A percentile compares a stretch with the other conserved stretches of the same genome.
Evolutionary conservation across 208 protist genomes (phyloP).

Genomic region (Leishmania gerbilli): DNA sequence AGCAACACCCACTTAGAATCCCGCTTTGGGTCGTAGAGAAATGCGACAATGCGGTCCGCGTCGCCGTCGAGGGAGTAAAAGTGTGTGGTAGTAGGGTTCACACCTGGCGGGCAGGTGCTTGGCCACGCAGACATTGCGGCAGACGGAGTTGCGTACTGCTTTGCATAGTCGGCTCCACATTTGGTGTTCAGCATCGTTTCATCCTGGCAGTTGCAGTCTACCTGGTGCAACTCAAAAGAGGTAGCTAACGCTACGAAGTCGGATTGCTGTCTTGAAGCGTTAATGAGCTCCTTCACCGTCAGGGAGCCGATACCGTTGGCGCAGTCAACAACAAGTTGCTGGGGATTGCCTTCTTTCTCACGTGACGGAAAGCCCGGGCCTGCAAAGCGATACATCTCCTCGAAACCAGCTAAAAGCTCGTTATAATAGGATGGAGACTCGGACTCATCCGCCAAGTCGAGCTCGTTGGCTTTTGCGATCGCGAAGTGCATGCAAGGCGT

Average conservation of each 20-base stretch:
- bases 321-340: conserved; percentile 79
- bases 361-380: background rate
- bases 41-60: conserved; percentile 92
- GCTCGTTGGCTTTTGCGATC: conserved; percentile 36
- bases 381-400: conserved; percentile 21
- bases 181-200: conserved; percentile 58
- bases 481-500: conserved; percentile 85
- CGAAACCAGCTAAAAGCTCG: conserved; percentile 40
- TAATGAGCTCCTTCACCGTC: conserved; percentile 44
- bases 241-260: conserved; percentile 25
- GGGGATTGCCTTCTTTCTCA: background rate
- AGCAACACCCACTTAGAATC: conserved; percentile 44
- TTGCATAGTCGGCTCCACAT: conserved; percentile 93
- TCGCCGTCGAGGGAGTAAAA: conserved; percentile 95
- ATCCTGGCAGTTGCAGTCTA: conserved; percentile 48
- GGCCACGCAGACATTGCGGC: conserved; percentile 37
- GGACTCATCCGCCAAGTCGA: conserved; percentile 1
- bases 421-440: conserved; percentile 31
- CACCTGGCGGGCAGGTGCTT: background rate
- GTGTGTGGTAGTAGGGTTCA: conserved; percentile 27
- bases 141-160: conserved; percentile 56
- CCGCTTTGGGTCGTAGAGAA: conserved; percentile 27
- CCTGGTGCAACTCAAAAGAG: conserved; percentile 47
- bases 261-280: conserved; percentile 27
- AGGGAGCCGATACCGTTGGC: conserved; percentile 90